Conservation (phyloP, 768 basidiomycete species). For the Hysterangium stoloniferum region DNA sequence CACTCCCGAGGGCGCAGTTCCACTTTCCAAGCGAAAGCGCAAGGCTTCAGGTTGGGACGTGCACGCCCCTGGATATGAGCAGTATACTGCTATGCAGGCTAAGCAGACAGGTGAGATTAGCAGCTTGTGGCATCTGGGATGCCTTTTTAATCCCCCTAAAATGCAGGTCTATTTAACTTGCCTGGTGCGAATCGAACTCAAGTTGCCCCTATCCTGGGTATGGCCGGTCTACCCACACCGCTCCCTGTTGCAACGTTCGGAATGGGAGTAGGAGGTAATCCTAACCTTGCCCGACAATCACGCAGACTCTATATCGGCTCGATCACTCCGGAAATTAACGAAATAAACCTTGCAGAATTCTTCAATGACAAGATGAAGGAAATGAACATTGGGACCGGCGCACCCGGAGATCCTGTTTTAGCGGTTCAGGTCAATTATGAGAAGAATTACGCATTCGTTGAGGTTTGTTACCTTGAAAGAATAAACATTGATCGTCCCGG, state of each 20-base stretch:
- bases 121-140: background rate
- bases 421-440: slow-evolving; percentile 96
- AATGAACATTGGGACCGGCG: slow-evolving; percentile 78
- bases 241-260: slow-evolving; percentile 80
- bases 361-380: slow-evolving; percentile 96
- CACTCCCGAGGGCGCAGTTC: slow-evolving; percentile 77
- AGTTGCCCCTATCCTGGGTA: slow-evolving; percentile 72
- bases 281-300: slow-evolving; percentile 87
- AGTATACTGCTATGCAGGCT: slow-evolving; percentile 92
- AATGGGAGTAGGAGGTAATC: slow-evolving; percentile 80
- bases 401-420: slow-evolving; percentile 82
- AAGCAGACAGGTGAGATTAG: slow-evolving; percentile 80
- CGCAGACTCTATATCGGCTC: slow-evolving; percentile 95
- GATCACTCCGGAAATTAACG: slow-evolving; percentile 91
- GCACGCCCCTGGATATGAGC: slow-evolving; percentile 91
- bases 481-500: slow-evolving; percentile 8
- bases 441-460: slow-evolving; percentile 98
- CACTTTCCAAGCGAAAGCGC: slow-evolving; percentile 78
- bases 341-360: slow-evolving; percentile 85
- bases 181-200: slow-evolving; percentile 91
- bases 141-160: slow-evolving; percentile 15
- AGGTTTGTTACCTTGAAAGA: slow-evolving; percentile 45
- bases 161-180: slow-evolving; percentile 93
- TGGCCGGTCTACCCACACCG: slow-evolving; percentile 75
- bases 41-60: slow-evolving; percentile 96